Evolutionary conservation across 1,139 yeast species (phyloP).

Genomic region (Zhuliangozyma parablackwelliae): DNA sequence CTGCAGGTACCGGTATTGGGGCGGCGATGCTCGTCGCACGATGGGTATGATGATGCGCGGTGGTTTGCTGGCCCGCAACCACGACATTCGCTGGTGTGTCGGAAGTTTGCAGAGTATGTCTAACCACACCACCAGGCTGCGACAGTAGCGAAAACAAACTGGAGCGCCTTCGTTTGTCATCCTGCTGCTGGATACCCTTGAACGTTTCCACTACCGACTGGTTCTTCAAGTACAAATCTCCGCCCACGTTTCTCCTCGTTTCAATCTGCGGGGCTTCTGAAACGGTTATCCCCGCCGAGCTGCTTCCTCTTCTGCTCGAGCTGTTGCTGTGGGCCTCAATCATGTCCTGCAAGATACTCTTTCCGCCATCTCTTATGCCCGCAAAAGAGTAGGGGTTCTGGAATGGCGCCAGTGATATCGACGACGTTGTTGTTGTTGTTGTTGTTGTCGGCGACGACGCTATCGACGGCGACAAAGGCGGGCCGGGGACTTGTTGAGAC

Average conservation of each 20-base stretch:
- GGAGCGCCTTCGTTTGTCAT: constrained; percentile 41
- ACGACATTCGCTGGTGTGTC: too few species aligned
- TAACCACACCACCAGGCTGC: background rate
- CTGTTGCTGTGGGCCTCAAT: constrained; percentile 25
- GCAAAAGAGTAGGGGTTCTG: constrained; percentile 20
- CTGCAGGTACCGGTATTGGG: constrained; percentile 18
- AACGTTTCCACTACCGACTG: constrained; percentile 49
- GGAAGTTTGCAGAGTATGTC: constrained; percentile 10
- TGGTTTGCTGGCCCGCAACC: background rate
- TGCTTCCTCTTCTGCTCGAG: constrained; percentile 30
- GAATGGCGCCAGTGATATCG: constrained; percentile 11
- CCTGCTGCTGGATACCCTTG: constrained; percentile 45
- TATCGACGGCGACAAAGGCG: constrained; percentile 2
- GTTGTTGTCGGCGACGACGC: constrained; percentile 2
- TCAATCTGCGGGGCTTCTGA: constrained; percentile 46
- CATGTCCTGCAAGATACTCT: constrained; percentile 30
- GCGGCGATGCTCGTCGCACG: constrained; percentile 11
- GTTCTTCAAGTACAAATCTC: constrained; percentile 47
- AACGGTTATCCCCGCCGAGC: constrained; percentile 24
- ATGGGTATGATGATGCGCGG: constrained; percentile 3
- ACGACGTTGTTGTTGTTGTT: constrained; percentile 2
- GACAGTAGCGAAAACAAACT: constrained; percentile 22
- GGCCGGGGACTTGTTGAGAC: constrained; percentile 12
- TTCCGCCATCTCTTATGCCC: constrained; percentile 29
- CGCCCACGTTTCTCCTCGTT: constrained; percentile 51